Base-by-base conservation (phyloP, 75 land plant genomes). In the Azolla pinnata region DNA sequence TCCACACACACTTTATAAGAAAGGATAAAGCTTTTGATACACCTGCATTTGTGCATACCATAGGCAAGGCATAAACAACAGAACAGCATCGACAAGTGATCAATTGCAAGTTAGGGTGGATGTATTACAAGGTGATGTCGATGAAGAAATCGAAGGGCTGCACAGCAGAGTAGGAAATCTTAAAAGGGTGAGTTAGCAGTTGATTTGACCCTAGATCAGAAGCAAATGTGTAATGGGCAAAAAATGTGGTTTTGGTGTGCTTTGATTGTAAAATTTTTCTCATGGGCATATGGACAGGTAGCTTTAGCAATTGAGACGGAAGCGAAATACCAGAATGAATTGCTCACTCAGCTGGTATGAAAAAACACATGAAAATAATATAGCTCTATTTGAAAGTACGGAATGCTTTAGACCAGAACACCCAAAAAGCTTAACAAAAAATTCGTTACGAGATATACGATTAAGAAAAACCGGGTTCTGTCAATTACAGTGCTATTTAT, bases 51-150 rank as follows among this genome's bases (percentile, higher is more conserved):
- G 10, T 38, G 7, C 14, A 7, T 38, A 7, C 14, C 14, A 38
- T 38, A 83, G 86, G 40, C 76, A 83, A 25, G 83, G 83, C 3
- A 60, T 77, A 10, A 74, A 66, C 74, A 67, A 78, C 45, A 73
- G 82, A 47, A 31, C 67, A 21, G 77, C 45, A 24, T 62, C 56
- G 54, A 52, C 53, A 25, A 68, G 71, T 3, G 90, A 82, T 51
- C 81, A 88, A 60, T 49, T 88, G 1, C 90, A 88, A 48, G 53
- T 88, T 53, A 54, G 80, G 63, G 80, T 86, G 24, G 96, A 90
- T 64, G 91, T 87, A 33, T 62, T 87, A 55, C 73, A 87, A 23
- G 81, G 63, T 7, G 93, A 90, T 40, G 52, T 90, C 55, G 97
- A 90, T 60, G 79, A 84, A 1, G 76, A 82, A 57, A 79, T 87